These are phyloP conservation scores for Glycine soja DNA, from an alignment of 306 rosid genomes.

Conservation along the genomic window DNA sequence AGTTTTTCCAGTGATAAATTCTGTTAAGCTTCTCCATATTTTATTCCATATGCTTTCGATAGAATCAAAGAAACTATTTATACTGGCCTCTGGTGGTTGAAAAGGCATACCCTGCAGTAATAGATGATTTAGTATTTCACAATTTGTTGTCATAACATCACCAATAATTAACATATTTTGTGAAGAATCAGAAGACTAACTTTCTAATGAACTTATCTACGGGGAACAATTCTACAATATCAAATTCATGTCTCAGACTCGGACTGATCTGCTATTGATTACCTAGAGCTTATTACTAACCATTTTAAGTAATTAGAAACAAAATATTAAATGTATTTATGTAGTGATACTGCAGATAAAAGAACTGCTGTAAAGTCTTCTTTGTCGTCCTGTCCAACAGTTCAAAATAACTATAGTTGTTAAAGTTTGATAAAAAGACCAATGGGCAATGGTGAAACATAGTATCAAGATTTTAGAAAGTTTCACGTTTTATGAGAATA, in stretches of 20 bases:
- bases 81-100: slow-evolving; percentile 66
- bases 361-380: slow-evolving; percentile 13
- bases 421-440: not conserved
- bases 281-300: not conserved
- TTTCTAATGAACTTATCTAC: not conserved
- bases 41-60: slow-evolving; percentile 71
- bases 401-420: not conserved
- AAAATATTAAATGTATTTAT: not conserved
- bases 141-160: slow-evolving; percentile 10
- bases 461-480: not conserved
- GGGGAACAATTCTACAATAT: too few species aligned
- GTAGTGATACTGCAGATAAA: not conserved
- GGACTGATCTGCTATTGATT: not conserved
- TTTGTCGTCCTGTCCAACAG: not conserved
- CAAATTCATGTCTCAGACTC: not conserved
- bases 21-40: slow-evolving; percentile 62
- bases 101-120: slow-evolving; percentile 74
- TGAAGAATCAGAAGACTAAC: slow-evolving; percentile 35
- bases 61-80: slow-evolving; percentile 71
- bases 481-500: slow-evolving; percentile 10
- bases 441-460: not conserved
- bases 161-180: slow-evolving; percentile 1
- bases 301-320: not conserved
- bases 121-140: slow-evolving; percentile 39
- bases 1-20: slow-evolving; percentile 75